Evolutionary conservation across 371 early-diverging fungal species (phyloP).

Genomic region (Syncephalastrum contaminatum): DNA sequence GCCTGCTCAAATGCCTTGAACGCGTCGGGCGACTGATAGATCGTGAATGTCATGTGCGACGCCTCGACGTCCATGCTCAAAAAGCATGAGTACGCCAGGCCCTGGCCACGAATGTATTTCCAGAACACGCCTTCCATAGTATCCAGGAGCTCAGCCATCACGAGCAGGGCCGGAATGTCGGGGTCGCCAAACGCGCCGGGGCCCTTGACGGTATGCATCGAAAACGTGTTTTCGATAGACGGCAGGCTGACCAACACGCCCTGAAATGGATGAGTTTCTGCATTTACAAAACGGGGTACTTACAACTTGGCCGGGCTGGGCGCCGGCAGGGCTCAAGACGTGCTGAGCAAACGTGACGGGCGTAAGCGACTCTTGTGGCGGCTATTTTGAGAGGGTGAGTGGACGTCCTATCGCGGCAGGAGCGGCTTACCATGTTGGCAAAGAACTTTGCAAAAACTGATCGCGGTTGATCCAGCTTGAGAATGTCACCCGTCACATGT

Average conservation of each 20-base stretch:
- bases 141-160: slow-evolving; percentile 61
- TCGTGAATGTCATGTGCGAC: slow-evolving; percentile 53
- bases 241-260: slow-evolving; percentile 58
- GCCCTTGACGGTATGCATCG: slow-evolving; percentile 49
- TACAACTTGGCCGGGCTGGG: slow-evolving; percentile 51
- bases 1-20: slow-evolving; percentile 63
- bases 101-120: slow-evolving; percentile 69
- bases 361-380: slow-evolving; percentile 15
- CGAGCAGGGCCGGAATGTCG: slow-evolving; percentile 59
- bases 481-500: slow-evolving; percentile 62
- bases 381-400: not conserved
- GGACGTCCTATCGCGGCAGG: too few relatives aligned
- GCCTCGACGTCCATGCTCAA: slow-evolving; percentile 51
- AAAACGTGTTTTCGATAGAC: slow-evolving; percentile 62
- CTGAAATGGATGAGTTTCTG: slow-evolving; percentile 10
- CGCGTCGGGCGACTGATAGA: slow-evolving; percentile 61
- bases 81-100: slow-evolving; percentile 62
- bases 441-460: slow-evolving; percentile 44
- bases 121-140: slow-evolving; percentile 68
- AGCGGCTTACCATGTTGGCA: slow-evolving; percentile 9
- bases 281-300: not conserved
- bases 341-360: slow-evolving; percentile 54
- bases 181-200: slow-evolving; percentile 54
- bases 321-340: slow-evolving; percentile 50
- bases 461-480: slow-evolving; percentile 49